A percentile compares a stretch with the other conserved stretches of the same genome.
These are phyloP conservation scores for Alternaria alternata DNA, from an alignment of 2,329 filamentous ascomycete genomes.

Conservation along the genomic window DNA sequence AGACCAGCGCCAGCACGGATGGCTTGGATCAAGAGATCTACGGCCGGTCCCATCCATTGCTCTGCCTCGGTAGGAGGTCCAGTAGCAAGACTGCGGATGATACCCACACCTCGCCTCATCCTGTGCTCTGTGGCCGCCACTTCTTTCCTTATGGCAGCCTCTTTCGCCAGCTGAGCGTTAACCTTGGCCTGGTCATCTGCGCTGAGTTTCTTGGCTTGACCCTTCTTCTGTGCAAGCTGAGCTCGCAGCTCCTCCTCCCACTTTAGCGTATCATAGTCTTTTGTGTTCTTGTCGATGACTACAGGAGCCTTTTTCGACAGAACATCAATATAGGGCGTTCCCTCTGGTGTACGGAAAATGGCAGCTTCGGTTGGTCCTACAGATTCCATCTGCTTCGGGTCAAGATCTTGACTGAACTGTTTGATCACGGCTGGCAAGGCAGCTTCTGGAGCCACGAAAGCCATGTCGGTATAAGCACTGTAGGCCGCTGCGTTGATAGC, in stretches of 20 bases:
- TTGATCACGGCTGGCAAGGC: slow-evolving; percentile 79
- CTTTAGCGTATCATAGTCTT: slow-evolving; percentile 94
- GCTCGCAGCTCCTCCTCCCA: slow-evolving; percentile 94
- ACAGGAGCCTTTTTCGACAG: slow-evolving; percentile 81
- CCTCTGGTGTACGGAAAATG: slow-evolving; percentile 90
- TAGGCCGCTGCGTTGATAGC: slow-evolving; percentile 75
- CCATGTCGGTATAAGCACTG: slow-evolving; percentile 86
- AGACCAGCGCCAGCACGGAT: slow-evolving; percentile 83
- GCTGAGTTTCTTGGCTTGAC: slow-evolving; percentile 87
- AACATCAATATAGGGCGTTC: slow-evolving; percentile 88
- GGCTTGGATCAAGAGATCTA: slow-evolving; percentile 74
- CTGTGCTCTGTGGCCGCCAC: slow-evolving; percentile 74
- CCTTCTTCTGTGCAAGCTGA: slow-evolving; percentile 92
- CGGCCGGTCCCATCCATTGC: slow-evolving; percentile 85
- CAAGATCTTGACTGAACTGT: slow-evolving; percentile 77
- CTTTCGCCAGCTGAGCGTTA: slow-evolving; percentile 88
- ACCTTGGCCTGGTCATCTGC: slow-evolving; percentile 89
- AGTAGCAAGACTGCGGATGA: slow-evolving; percentile 80
- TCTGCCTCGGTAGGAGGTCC: slow-evolving; percentile 90
- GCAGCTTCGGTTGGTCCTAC: slow-evolving; percentile 89
- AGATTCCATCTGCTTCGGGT: slow-evolving; percentile 71
- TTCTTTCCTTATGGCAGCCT: slow-evolving; percentile 77
- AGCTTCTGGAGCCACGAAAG: slow-evolving; percentile 86
- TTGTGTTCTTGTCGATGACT: slow-evolving; percentile 84
- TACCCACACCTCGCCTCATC: slow-evolving; percentile 82